These are phyloP conservation scores for Arabis alpina DNA, from an alignment of 345 rosid genomes.

Conservation along the genomic window DNA sequence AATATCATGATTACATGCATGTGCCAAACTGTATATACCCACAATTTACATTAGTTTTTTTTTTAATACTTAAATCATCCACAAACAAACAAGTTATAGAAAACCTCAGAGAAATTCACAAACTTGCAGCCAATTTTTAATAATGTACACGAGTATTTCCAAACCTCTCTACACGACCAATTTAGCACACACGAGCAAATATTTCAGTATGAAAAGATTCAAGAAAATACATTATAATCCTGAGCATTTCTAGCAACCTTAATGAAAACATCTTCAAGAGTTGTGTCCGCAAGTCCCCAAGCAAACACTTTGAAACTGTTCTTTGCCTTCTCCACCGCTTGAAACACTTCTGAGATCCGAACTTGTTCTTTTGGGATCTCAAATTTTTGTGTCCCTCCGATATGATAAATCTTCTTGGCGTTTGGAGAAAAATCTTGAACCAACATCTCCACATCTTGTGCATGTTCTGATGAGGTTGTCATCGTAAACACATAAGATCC, in stretches of 20 bases:
- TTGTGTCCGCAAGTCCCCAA: constrained; percentile 93
- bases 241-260: constrained; percentile 71
- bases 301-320: constrained; percentile 71
- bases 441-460: constrained; percentile 68
- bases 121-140: no score
- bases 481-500: constrained; percentile 83
- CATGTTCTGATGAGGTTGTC: constrained; percentile 64
- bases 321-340: constrained; percentile 78
- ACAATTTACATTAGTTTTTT: no score
- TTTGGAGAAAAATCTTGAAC: constrained; percentile 58
- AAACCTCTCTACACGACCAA: neutral
- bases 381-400: constrained; percentile 89
- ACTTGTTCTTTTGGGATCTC: constrained; percentile 83
- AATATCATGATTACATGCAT: no score
- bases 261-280: constrained; percentile 94
- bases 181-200: neutral
- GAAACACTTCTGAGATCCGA: constrained; percentile 66
- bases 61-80: no score
- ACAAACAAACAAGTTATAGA: no score
- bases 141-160: neutral
- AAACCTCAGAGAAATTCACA: no score
- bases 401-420: constrained; percentile 74
- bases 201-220: neutral
- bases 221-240: constrained; percentile 46
- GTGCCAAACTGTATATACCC: no score